Evolutionary conservation across 2,329 filamentous ascomycete genomes (phyloP).

Genomic region (Curvularia sp.): DNA sequence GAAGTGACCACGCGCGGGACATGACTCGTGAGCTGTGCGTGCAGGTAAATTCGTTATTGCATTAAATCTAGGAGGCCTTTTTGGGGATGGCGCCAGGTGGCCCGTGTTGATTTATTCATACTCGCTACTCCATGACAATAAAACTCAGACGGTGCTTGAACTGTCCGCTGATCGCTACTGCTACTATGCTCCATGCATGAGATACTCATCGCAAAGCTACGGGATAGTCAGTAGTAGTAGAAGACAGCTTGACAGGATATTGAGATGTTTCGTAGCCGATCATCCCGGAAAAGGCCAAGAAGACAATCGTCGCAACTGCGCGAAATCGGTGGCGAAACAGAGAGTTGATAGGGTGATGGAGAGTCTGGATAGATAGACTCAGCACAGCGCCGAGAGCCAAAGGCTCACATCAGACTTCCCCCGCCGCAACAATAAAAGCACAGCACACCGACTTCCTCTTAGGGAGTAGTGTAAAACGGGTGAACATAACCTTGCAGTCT

Average conservation of each 20-base stretch:
- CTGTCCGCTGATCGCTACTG: not conserved
- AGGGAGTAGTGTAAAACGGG: not conserved
- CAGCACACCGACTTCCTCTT: not conserved
- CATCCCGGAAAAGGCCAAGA: not conserved
- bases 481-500: not conserved
- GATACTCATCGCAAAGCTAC: not conserved
- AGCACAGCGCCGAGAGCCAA: not conserved
- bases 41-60: not conserved
- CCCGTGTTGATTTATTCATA: not conserved
- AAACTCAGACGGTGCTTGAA: not conserved
- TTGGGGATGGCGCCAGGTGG: not conserved
- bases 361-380: not conserved
- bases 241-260: not conserved
- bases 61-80: not conserved
- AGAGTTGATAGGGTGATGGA: not conserved
- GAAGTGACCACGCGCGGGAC: not conserved
- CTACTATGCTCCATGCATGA: not conserved
- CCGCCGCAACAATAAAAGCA: not conserved
- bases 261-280: not conserved
- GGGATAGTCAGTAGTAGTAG: not conserved
- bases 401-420: not conserved
- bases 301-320: not conserved
- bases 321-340: not conserved
- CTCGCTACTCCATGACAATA: not conserved
- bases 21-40: not conserved